Conservation (phyloP, 495 filamentous ascomycete genomes). For the Podospora pseudoanserina region DNA sequence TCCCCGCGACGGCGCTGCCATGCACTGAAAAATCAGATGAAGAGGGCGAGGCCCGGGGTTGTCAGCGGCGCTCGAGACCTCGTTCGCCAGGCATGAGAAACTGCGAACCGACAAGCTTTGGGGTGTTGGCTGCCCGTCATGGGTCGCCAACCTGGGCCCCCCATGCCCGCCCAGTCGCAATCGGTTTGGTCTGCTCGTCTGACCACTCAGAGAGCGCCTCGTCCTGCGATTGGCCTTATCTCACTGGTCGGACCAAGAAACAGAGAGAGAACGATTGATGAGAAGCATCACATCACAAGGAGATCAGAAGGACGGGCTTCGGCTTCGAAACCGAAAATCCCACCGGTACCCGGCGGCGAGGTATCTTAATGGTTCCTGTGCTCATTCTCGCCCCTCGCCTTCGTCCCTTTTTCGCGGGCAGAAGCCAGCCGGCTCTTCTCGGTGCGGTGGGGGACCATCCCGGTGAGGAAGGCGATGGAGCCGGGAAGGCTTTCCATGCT, state of each 20-base stretch:
- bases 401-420: conserved; percentile 15
- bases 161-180: conserved; percentile 21
- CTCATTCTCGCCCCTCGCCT: conserved; percentile 14
- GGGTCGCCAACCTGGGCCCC: conserved; percentile 19
- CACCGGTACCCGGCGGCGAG: conserved; percentile 4
- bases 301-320: neutral
- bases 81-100: conserved; percentile 9
- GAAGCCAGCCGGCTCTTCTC: conserved; percentile 10
- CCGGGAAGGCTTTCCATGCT: conserved; percentile 3
- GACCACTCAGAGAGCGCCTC: conserved; percentile 5
- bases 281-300: neutral
- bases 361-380: neutral
- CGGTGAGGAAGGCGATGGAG: conserved; percentile 15
- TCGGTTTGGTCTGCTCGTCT: conserved; percentile 17
- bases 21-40: neutral
- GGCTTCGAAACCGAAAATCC: neutral
- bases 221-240: conserved; percentile 12
- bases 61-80: neutral
- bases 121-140: conserved; percentile 23
- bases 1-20: neutral
- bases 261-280: neutral
- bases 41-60: neutral
- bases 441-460: conserved; percentile 12
- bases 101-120: conserved; percentile 29
- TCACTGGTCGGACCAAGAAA: conserved; percentile 9